These are phyloP conservation scores for Euphorbia tirucalli DNA, from an alignment of 345 rosid species.

Conservation along the genomic window DNA sequence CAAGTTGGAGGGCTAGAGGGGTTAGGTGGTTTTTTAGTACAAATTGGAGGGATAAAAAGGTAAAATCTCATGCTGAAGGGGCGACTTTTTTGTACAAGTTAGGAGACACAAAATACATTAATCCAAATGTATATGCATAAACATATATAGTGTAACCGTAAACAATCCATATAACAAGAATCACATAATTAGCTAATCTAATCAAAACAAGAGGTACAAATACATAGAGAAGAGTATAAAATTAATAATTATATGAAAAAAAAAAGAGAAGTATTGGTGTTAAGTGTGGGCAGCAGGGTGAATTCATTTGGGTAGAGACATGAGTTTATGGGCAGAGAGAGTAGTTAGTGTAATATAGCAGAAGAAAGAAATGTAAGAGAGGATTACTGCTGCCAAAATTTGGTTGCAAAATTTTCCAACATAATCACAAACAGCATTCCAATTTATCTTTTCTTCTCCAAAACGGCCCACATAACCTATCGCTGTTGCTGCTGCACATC, in stretches of 20 bases:
- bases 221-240: too few species aligned
- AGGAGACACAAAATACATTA: too few species aligned
- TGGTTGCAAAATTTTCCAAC: constrained; percentile 44
- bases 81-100: too few species aligned
- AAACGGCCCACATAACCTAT: constrained; percentile 40
- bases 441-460: constrained; percentile 43
- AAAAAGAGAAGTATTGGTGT: not conserved
- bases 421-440: constrained; percentile 38
- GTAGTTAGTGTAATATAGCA: constrained; percentile 40
- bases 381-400: constrained; percentile 26
- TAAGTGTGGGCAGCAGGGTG: too few species aligned
- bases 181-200: too few species aligned
- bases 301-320: constrained; percentile 7
- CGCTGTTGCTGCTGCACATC: constrained; percentile 54
- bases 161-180: not conserved
- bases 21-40: too few species aligned
- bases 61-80: too few species aligned
- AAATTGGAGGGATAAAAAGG: too few species aligned
- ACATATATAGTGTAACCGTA: not conserved
- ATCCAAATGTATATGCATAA: too few species aligned
- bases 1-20: too few species aligned
- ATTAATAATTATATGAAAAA: too few species aligned
- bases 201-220: not conserved
- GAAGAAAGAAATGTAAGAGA: constrained; percentile 49
- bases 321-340: constrained; percentile 34